These are phyloP conservation scores for Nothophaeocryptopus gaeumannii DNA, from an alignment of 2,329 filamentous ascomycete genomes.

Conservation along the genomic window DNA sequence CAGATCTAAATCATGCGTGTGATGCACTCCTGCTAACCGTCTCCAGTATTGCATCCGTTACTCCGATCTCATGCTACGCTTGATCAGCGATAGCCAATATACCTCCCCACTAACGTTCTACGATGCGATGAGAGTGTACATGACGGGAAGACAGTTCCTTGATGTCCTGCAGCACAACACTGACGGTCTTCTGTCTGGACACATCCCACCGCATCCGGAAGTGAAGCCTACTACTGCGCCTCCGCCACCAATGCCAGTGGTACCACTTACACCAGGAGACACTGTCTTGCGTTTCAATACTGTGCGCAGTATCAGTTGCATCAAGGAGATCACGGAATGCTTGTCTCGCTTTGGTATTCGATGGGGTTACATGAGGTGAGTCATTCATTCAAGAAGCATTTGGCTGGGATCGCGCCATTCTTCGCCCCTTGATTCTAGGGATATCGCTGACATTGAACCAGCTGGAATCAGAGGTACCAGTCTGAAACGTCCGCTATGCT, in stretches of 20 bases:
- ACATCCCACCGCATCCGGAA: constrained; percentile 41
- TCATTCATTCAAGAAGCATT: not conserved
- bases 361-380: constrained; percentile 47
- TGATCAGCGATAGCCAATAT: constrained; percentile 59
- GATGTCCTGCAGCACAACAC: constrained; percentile 55
- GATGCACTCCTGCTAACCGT: no score
- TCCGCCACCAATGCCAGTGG: constrained; percentile 35
- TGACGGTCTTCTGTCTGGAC: constrained; percentile 42
- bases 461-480: constrained; percentile 50
- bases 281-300: constrained; percentile 35
- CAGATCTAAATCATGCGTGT: no score
- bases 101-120: constrained; percentile 78
- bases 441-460: constrained; percentile 12
- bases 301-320: constrained; percentile 44
- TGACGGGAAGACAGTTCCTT: constrained; percentile 58
- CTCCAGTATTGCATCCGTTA: constrained; percentile 36
- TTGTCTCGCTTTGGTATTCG: constrained; percentile 47
- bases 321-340: constrained; percentile 48
- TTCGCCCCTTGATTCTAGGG: not conserved
- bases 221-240: constrained; percentile 38
- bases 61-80: constrained; percentile 67
- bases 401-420: no score
- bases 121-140: constrained; percentile 81
- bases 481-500: constrained; percentile 43
- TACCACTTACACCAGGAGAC: constrained; percentile 29